phyloP scores from a whole-genome alignment of 805 yeast genomes.

The Ogataea paradorogensis region DNA sequence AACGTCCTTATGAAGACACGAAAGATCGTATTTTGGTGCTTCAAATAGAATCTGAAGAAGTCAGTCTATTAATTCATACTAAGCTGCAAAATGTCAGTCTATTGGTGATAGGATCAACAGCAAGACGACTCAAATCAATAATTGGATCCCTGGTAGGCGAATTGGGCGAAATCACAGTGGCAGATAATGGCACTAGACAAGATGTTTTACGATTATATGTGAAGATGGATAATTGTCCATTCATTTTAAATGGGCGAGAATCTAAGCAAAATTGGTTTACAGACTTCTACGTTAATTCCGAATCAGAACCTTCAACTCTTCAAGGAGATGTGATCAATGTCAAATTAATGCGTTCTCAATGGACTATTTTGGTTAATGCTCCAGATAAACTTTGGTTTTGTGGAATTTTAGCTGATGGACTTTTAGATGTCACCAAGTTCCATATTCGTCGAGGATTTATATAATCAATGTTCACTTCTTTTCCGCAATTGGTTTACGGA shows the following conservation, averaged over 20 bases:
- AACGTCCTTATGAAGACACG: constrained; percentile 46
- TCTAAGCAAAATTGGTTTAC: constrained; percentile 31
- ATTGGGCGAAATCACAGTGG: constrained; percentile 22
- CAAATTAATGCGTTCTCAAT: constrained; percentile 40
- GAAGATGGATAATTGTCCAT: constrained; percentile 18
- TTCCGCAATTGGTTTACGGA: constrained; percentile 53
- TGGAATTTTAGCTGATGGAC: constrained; percentile 28
- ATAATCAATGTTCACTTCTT: constrained; percentile 56
- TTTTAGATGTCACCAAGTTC: constrained; percentile 26
- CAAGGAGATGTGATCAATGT: constrained; percentile 38
- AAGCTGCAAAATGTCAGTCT: constrained; percentile 29
- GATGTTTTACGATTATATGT: constrained; percentile 24
- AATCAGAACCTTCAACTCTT: neutral
- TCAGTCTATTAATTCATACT: constrained; percentile 32
- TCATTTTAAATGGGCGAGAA: constrained; percentile 27
- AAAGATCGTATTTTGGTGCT: constrained; percentile 37
- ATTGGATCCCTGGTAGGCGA: constrained; percentile 24
- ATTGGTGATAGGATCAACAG: constrained; percentile 24
- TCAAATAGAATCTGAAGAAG: constrained; percentile 38
- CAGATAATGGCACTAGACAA: constrained; percentile 3
- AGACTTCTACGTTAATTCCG: neutral
- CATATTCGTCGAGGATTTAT: constrained; percentile 25
- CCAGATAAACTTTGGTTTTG: constrained; percentile 25
- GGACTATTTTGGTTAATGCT: constrained; percentile 34
- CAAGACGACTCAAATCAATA: constrained; percentile 21